Conservation (phyloP, 2,329 filamentous ascomycete species). For the Xylaria sp. region DNA sequence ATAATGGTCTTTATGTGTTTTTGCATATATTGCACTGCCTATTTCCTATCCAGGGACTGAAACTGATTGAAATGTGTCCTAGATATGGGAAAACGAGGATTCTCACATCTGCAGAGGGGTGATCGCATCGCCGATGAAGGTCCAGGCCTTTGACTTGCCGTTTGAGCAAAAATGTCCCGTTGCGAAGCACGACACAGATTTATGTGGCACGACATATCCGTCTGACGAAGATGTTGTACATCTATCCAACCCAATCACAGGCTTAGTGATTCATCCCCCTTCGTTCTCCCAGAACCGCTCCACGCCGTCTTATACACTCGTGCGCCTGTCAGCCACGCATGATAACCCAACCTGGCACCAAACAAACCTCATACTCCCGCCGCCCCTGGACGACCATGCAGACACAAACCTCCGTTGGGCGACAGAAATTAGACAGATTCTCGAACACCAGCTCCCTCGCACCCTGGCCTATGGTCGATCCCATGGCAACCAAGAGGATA, state of each 20-base stretch:
- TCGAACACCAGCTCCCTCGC: constrained; percentile 41
- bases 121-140: constrained; percentile 47
- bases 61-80: constrained; percentile 11
- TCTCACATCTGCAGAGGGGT: constrained; percentile 46
- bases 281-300: constrained; percentile 29
- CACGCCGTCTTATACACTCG: constrained; percentile 46
- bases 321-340: constrained; percentile 48
- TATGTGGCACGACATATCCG: constrained; percentile 46
- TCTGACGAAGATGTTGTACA: constrained; percentile 28
- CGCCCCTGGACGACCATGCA: constrained; percentile 12
- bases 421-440: constrained; percentile 40
- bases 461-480: constrained; percentile 39
- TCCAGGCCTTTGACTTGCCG: constrained; percentile 47
- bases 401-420: constrained; percentile 41
- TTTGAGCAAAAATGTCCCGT: constrained; percentile 31
- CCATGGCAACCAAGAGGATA: constrained; percentile 30
- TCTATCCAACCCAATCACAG: constrained; percentile 42
- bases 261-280: constrained; percentile 44
- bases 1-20: background rate
- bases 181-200: constrained; percentile 36
- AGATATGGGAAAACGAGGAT: constrained; percentile 41
- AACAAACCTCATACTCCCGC: constrained; percentile 38
- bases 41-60: background rate
- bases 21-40: background rate
- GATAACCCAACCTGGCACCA: constrained; percentile 50